A percentile compares a stretch with the other conserved stretches of the same genome.
Evolutionary conservation across 1,284 basidiomycete species (phyloP).

Genomic region (Trametes versicolor): DNA sequence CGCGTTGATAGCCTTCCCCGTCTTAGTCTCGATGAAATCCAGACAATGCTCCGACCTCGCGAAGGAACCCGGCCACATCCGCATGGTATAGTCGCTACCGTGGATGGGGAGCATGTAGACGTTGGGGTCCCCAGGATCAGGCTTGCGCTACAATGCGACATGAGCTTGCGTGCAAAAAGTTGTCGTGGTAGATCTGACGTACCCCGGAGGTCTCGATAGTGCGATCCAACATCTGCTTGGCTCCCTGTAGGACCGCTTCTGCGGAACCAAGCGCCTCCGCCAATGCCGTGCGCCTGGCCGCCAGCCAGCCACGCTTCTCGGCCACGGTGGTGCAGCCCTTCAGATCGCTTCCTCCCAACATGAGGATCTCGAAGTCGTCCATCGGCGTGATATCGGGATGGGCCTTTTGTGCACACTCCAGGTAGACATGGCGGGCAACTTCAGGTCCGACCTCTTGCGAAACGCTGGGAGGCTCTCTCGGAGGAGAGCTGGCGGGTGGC

Average conservation of each 20-base stretch:
- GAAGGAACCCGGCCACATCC: conserved; percentile 11
- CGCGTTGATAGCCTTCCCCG: not conserved
- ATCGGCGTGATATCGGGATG: conserved; percentile 6
- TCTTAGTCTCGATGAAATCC: conserved; percentile 5
- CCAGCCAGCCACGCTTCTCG: conserved; percentile 9
- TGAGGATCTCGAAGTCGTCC: conserved; percentile 7
- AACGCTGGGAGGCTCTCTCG: too few relatives aligned
- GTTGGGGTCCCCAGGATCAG: not conserved
- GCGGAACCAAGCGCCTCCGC: not conserved
- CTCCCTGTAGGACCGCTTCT: conserved; percentile 3
- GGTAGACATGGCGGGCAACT: not conserved
- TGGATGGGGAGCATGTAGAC: not conserved
- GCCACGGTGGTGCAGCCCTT: not conserved
- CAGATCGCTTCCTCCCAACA: conserved; percentile 4
- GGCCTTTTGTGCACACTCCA: not conserved
- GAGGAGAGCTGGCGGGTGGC: too few relatives aligned
- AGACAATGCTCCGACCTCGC: conserved; percentile 3
- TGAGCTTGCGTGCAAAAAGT: not conserved
- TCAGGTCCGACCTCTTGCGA: too few relatives aligned
- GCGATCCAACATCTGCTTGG: not conserved
- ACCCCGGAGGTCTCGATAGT: not conserved
- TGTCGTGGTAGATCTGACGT: not conserved
- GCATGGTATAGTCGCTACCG: not conserved
- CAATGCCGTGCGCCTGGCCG: not conserved
- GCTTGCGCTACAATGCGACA: not conserved